These are phyloP conservation scores for Litchi chinensis DNA, from an alignment of 345 rosid species.

Conservation along the genomic window DNA sequence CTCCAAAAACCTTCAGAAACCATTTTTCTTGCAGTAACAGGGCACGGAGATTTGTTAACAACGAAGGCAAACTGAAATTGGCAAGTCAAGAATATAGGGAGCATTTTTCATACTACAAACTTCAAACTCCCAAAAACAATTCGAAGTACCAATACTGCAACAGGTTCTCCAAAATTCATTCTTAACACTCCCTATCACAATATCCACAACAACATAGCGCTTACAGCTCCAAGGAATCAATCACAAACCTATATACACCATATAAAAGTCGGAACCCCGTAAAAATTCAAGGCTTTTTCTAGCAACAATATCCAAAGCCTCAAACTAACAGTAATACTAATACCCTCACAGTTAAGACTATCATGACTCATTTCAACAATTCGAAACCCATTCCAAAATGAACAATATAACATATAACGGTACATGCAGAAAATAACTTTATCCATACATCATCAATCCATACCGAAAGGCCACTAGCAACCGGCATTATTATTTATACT, in stretches of 20 bases:
- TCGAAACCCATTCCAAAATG: background rate
- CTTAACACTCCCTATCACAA: background rate
- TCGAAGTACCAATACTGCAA: background rate
- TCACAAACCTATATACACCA: background rate
- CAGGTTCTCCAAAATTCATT: background rate
- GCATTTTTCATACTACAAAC: background rate
- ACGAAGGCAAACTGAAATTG: background rate
- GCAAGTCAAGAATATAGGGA: background rate
- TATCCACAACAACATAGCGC: background rate
- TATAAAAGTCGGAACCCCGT: background rate
- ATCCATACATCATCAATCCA: background rate
- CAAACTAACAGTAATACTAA: background rate
- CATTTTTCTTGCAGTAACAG: background rate
- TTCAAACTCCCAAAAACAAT: background rate
- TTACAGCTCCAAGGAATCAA: background rate
- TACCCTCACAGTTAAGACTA: background rate
- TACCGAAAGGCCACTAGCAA: background rate
- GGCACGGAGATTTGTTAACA: background rate
- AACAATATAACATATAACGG: too few relatives aligned
- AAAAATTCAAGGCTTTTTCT: background rate
- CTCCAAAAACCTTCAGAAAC: background rate
- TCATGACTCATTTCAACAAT: background rate
- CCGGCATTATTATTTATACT: conserved; percentile 14
- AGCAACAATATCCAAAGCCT: background rate
- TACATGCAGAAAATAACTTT: background rate